Percentiles rank a stretch among this genome's conserved stretches.
Conservation (phyloP, 106 monocot genomes). For the Chionographis japonica region DNA sequence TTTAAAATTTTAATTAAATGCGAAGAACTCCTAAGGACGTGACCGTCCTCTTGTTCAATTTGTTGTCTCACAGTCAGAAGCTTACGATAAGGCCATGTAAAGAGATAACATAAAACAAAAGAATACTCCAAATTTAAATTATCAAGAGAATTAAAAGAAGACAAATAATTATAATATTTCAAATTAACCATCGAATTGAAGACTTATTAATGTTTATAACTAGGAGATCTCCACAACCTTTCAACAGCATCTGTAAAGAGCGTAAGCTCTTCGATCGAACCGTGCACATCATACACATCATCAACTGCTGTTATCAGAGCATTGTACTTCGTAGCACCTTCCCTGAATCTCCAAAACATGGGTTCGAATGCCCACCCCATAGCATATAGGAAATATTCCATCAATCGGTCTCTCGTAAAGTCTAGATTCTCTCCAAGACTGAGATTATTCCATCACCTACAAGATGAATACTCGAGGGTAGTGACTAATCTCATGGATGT, state of each 20-base stretch:
- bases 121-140: too few relatives aligned
- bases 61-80: too few relatives aligned
- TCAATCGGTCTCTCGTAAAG: constrained; percentile 45
- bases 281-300: constrained; percentile 4
- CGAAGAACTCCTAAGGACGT: too few relatives aligned
- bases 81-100: constrained; percentile 4
- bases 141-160: too few relatives aligned
- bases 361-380: background rate
- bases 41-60: too few relatives aligned
- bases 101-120: background rate
- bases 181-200: too few relatives aligned
- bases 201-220: too few relatives aligned
- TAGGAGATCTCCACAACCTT: constrained; percentile 11
- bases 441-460: constrained; percentile 54
- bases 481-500: too few relatives aligned
- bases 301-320: background rate
- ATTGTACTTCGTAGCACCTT: background rate
- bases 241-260: background rate
- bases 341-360: background rate
- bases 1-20: too few relatives aligned
- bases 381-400: constrained; percentile 43
- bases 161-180: too few relatives aligned
- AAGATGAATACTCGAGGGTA: background rate
- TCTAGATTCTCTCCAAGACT: constrained; percentile 25
- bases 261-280: background rate